Conservation (phyloP, 805 yeast species). For the Jamesozyma lodderae region DNA sequence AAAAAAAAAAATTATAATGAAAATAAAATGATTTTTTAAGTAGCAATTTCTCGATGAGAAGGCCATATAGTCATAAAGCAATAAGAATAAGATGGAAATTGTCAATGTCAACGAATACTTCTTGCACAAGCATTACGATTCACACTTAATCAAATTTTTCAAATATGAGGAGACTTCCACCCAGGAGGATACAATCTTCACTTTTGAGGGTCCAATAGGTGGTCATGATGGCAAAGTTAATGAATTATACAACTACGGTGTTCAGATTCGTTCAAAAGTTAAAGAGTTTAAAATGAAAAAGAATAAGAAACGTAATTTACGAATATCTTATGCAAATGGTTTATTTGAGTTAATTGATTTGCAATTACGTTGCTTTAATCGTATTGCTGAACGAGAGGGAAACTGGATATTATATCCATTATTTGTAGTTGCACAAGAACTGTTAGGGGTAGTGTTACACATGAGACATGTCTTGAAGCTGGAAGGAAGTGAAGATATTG, state of each 20-base stretch:
- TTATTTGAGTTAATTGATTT: slow-evolving; percentile 28
- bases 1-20: too few species aligned
- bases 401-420: slow-evolving; percentile 38
- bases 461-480: background rate
- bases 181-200: background rate
- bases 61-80: too few species aligned
- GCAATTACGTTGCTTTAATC: slow-evolving; percentile 38
- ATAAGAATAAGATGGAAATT: background rate
- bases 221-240: slow-evolving; percentile 5
- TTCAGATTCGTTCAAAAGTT: background rate
- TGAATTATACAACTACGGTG: slow-evolving; percentile 10
- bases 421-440: slow-evolving; percentile 14
- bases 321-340: background rate
- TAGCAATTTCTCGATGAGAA: too few species aligned
- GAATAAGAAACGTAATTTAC: background rate
- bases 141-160: slow-evolving; percentile 1
- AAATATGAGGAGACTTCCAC: too few species aligned
- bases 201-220: slow-evolving; percentile 2
- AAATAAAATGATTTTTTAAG: too few species aligned
- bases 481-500: slow-evolving; percentile 7
- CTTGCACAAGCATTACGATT: slow-evolving; percentile 8
- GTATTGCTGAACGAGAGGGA: slow-evolving; percentile 45
- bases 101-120: slow-evolving; percentile 11
- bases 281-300: background rate
- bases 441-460: slow-evolving; percentile 1